Conservation (phyloP, 768 basidiomycete genomes). For the Candolleomyces eurysporus region DNA sequence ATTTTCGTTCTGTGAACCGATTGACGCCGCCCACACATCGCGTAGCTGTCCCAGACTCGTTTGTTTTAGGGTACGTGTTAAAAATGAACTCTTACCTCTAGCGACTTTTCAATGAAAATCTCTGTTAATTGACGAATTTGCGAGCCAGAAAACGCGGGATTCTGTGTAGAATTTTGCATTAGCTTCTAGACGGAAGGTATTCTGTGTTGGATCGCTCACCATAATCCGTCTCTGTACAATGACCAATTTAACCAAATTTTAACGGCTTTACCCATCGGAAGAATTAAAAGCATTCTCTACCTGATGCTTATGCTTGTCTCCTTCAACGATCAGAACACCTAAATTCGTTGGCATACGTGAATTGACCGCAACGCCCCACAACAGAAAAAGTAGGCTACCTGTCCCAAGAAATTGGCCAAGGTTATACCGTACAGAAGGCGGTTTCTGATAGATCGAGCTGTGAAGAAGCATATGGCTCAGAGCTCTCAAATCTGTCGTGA, state of each 20-base stretch:
- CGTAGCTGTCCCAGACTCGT: not conserved
- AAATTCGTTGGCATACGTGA: not conserved
- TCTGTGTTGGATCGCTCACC: slow-evolving; percentile 16
- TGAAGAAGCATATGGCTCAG: slow-evolving; percentile 64
- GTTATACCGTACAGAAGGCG: slow-evolving; percentile 33
- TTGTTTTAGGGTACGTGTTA: not conserved
- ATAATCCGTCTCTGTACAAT: slow-evolving; percentile 38
- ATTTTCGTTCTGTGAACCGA: not conserved
- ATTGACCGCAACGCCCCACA: not conserved
- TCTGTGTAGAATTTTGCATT: slow-evolving; percentile 29
- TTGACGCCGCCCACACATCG: not conserved
- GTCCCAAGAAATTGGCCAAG: slow-evolving; percentile 43
- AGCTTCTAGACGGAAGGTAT: too few species aligned
- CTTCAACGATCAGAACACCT: slow-evolving; percentile 54
- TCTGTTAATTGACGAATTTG: slow-evolving; percentile 58
- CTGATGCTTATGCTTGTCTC: slow-evolving; percentile 45
- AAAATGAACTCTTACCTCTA: slow-evolving; percentile 33
- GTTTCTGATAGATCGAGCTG: slow-evolving; percentile 54
- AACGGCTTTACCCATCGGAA: not conserved
- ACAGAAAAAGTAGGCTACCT: slow-evolving; percentile 21
- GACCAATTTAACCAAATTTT: too few species aligned
- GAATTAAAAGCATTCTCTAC: slow-evolving; percentile 16
- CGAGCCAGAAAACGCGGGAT: slow-evolving; percentile 62
- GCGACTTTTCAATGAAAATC: slow-evolving; percentile 56
- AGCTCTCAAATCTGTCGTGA: slow-evolving; percentile 61